Evolutionary conservation across 2,329 filamentous ascomycete species (phyloP), one percentile per base, ranked within the genome.

Genomic region (Alternaria rosae): DNA sequence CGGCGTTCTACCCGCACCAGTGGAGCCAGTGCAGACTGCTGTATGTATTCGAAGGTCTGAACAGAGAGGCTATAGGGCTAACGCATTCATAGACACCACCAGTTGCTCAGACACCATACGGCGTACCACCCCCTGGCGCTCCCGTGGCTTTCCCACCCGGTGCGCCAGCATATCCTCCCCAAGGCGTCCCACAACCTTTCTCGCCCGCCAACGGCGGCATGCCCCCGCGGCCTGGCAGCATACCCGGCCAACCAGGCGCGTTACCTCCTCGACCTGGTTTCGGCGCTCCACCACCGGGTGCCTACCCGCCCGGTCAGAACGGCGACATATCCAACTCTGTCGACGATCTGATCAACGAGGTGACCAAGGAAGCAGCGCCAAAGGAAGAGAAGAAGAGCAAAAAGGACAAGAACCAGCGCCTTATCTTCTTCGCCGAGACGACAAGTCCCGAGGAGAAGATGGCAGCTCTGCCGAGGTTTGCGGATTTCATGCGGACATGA

Each of bases 381-480:
- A 67, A 66, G 43, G 67, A 71, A 35, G 72, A 78, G 54, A 77
- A 78, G 70, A 89, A 91, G 77, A 88, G 88, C 73, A 80, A 91
- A 85, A 91, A 91, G 78, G 90, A 89, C 75, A 73, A 78, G 67
- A 76, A 77, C 43, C 84, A 82, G 70, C 83, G 87, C 77, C 89
- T 97, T 86, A 85, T 97, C 28, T 97, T 95, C 82, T 89, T 89
- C 65, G 92, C 96, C 76, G 88, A 91, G 54, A 89, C 91, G 61
- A 83, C 89, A 73, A 95, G 92, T 73, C 92, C 93, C 2, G 94
- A 97, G 82, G 94, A 97, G 85, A 92, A 90, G 81, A 93, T 97
- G 92, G 91, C 92, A 26, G 82, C 83, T 75, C 82, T 95, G 82
- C 85, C 91, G 64, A 89, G 88, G 79, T 97, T 96, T 82, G 88